phyloP scores from a whole-genome alignment of 1,284 basidiomycete species.

The Xerocomus amazonicus region DNA sequence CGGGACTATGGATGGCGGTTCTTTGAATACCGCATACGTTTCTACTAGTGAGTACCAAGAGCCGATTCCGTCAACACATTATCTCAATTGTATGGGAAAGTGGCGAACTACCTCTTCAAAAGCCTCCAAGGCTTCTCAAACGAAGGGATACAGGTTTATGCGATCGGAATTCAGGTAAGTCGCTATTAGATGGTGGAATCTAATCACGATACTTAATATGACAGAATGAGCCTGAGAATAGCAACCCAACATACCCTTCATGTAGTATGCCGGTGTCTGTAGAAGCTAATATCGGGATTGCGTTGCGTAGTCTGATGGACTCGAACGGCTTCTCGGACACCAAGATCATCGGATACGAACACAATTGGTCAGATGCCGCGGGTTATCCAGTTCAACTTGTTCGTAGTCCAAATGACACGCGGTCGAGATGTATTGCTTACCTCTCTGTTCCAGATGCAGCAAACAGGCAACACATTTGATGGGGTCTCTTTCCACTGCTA shows the following conservation, averaged over 20 bases:
- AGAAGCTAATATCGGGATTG: slow-evolving; percentile 41
- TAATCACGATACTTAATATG: not conserved
- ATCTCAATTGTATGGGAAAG: slow-evolving; percentile 23
- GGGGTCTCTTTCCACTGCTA: slow-evolving; percentile 55
- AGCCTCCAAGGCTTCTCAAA: slow-evolving; percentile 42
- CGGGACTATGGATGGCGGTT: slow-evolving; percentile 45
- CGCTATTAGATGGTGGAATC: not conserved
- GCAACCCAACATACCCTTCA: slow-evolving; percentile 43
- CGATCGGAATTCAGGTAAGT: slow-evolving; percentile 44
- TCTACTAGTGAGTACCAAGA: slow-evolving; percentile 31
- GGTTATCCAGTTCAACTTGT: slow-evolving; percentile 49
- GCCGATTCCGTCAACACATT: not conserved
- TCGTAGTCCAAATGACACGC: slow-evolving; percentile 10
- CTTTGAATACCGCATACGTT: slow-evolving; percentile 36
- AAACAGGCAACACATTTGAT: slow-evolving; percentile 42
- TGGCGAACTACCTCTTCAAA: slow-evolving; percentile 48
- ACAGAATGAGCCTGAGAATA: slow-evolving; percentile 52
- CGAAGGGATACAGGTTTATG: slow-evolving; percentile 43
- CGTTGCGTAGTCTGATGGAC: slow-evolving; percentile 44
- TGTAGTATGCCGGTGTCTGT: slow-evolving; percentile 37
- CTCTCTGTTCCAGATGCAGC: slow-evolving; percentile 40
- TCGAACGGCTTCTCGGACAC: slow-evolving; percentile 41
- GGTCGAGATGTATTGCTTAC: not conserved
- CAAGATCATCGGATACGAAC: slow-evolving; percentile 48
- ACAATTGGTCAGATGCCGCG: slow-evolving; percentile 49